These are phyloP conservation scores for Cyberlindnera japonica DNA, from an alignment of 805 yeast genomes.

Conservation along the genomic window DNA sequence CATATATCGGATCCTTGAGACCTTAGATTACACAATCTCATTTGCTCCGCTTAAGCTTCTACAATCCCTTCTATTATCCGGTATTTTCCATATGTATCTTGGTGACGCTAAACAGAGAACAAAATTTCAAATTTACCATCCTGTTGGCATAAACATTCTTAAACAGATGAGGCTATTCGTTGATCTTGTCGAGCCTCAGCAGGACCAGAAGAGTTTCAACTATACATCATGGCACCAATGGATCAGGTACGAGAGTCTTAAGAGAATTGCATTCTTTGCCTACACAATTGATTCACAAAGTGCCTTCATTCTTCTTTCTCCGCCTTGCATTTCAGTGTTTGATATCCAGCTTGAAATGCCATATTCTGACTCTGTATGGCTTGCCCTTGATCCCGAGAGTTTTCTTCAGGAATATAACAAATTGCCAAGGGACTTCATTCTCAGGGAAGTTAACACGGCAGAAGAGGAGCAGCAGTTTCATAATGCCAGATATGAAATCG, in stretches of 20 bases:
- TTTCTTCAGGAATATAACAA: conserved; percentile 27
- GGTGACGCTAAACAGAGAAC: conserved; percentile 22
- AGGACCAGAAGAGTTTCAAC: conserved; percentile 5
- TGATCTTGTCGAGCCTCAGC: conserved; percentile 14
- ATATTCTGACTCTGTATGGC: conserved; percentile 43
- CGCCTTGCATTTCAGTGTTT: conserved; percentile 37
- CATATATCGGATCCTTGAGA: conserved; percentile 11
- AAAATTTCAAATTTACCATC: conserved; percentile 22
- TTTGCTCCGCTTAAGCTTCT: conserved; percentile 19
- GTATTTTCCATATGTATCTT: conserved; percentile 22
- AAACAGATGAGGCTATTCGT: conserved; percentile 18
- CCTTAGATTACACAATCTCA: conserved; percentile 10
- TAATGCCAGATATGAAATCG: conserved; percentile 11
- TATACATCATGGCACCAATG: conserved; percentile 39
- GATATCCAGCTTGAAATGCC: conserved; percentile 45
- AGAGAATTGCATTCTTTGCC: conserved; percentile 38
- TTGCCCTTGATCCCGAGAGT: conserved; percentile 25
- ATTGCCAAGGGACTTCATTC: conserved; percentile 28
- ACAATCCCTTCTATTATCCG: conserved; percentile 25
- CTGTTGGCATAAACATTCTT: conserved; percentile 20
- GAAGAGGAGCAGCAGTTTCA: neutral
- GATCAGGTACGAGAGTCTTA: conserved; percentile 42
- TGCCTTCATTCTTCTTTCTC: conserved; percentile 31
- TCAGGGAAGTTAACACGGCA: neutral
- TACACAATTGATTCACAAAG: conserved; percentile 40